Conservation (phyloP, 257 asterid species). For the Forsythia viridissima region DNA sequence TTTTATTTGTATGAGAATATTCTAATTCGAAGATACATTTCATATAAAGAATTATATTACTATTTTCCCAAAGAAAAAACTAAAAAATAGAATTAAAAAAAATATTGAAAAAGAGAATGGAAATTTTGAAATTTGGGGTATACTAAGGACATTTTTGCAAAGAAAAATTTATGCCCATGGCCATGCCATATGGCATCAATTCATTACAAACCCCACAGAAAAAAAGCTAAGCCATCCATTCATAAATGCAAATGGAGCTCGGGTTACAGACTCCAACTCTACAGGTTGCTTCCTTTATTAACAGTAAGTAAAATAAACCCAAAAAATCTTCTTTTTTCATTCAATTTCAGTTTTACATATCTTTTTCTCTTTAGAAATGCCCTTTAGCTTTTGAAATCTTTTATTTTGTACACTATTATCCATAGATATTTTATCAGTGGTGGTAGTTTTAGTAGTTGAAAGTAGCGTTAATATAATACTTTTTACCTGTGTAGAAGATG, state of each 20-base stretch:
- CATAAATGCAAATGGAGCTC: conserved; percentile 34
- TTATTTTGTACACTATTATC: conserved; percentile 6
- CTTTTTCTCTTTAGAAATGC: neutral
- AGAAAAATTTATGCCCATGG: conserved; percentile 1
- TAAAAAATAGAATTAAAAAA: neutral
- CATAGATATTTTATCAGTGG: conserved; percentile 14
- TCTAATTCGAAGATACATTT: too few species aligned
- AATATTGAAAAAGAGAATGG: neutral
- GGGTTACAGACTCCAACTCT: conserved; percentile 32
- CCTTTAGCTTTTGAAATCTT: neutral
- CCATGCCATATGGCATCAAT: neutral
- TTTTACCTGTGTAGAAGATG: conserved; percentile 14
- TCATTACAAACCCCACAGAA: conserved; percentile 9
- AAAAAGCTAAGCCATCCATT: neutral
- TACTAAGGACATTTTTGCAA: conserved; percentile 7
- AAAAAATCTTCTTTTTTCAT: neutral
- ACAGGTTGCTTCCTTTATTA: conserved; percentile 34
- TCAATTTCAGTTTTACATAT: neutral
- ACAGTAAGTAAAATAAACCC: conserved; percentile 30
- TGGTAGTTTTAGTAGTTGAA: conserved; percentile 40
- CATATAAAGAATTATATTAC: neutral
- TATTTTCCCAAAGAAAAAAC: neutral
- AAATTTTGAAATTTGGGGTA: neutral
- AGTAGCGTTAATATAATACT: conserved; percentile 1
- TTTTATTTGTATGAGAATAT: too few species aligned